These are phyloP conservation scores for Metschnikowia kunwiensis DNA, from an alignment of 805 yeast genomes.

Conservation along the genomic window DNA sequence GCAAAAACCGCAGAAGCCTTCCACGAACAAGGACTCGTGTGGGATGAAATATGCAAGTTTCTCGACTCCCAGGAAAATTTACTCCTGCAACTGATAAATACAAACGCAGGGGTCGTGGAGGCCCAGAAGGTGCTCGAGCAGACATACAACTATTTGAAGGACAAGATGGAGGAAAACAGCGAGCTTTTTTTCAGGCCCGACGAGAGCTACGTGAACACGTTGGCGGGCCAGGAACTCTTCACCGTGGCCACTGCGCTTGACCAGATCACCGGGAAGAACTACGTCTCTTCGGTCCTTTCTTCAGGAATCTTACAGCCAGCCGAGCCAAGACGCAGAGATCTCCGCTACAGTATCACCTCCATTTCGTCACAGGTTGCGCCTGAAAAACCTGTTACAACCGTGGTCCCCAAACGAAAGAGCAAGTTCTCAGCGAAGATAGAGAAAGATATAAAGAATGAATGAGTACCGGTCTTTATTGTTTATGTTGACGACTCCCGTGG, in stretches of 20 bases:
- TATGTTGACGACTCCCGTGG: too few species aligned
- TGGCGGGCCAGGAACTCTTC: slow-evolving; percentile 9
- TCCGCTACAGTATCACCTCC: slow-evolving; percentile 9
- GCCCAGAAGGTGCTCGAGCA: slow-evolving; percentile 3
- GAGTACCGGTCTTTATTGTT: not conserved
- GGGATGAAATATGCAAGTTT: slow-evolving; percentile 26
- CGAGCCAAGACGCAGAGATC: too few species aligned
- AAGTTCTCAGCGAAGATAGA: too few species aligned
- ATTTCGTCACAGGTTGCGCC: slow-evolving; percentile 3
- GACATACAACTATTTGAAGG: slow-evolving; percentile 1
- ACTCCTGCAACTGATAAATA: slow-evolving; percentile 15
- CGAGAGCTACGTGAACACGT: slow-evolving; percentile 2
- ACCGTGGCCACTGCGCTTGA: slow-evolving; percentile 13
- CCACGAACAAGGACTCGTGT: slow-evolving; percentile 26
- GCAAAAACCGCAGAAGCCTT: slow-evolving; percentile 27
- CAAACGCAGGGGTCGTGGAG: not conserved
- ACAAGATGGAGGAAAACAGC: not conserved
- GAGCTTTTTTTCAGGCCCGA: not conserved
- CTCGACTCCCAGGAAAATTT: slow-evolving; percentile 28
- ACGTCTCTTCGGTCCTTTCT: slow-evolving; percentile 4
- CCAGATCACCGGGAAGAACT: slow-evolving; percentile 3
- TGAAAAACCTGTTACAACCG: too few species aligned
- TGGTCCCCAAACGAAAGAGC: too few species aligned
- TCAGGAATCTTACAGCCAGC: not conserved
- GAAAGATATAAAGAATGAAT: not conserved